phyloP scores from a whole-genome alignment of 1,284 basidiomycete species.

The Rhizoctonia solani region DNA sequence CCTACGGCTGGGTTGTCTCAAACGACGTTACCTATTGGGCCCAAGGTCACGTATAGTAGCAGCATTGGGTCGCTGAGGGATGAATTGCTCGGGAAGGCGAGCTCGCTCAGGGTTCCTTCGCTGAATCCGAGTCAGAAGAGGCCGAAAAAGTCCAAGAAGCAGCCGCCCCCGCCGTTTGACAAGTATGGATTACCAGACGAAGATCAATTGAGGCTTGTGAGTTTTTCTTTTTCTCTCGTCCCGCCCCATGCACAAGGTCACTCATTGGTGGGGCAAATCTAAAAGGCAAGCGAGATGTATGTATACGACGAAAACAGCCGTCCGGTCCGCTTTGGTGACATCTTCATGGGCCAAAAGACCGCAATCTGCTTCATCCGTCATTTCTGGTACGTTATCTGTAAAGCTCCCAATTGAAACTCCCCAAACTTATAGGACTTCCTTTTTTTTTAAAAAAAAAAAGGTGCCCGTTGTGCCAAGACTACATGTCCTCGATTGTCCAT shows the following conservation, averaged over 20 bases:
- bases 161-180: slow-evolving; percentile 11
- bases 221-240: neutral
- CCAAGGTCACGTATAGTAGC: neutral
- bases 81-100: too few species aligned
- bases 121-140: too few species aligned
- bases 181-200: slow-evolving; percentile 5
- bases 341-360: slow-evolving; percentile 67
- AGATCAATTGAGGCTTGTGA: slow-evolving; percentile 12
- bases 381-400: slow-evolving; percentile 52
- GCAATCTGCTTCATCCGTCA: slow-evolving; percentile 59
- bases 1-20: neutral
- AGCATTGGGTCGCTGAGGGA: slow-evolving; percentile 1
- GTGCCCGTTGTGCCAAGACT: slow-evolving; percentile 83
- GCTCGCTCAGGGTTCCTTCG: too few species aligned
- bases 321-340: slow-evolving; percentile 68
- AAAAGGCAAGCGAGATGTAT: slow-evolving; percentile 63
- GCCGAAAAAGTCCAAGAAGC: too few species aligned
- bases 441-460: slow-evolving; percentile 43
- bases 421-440: neutral
- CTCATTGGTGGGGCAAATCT: too few species aligned
- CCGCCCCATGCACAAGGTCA: too few species aligned
- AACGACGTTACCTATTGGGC: neutral
- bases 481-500: slow-evolving; percentile 68
- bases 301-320: slow-evolving; percentile 71
- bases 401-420: too few species aligned